phyloP scores from a whole-genome alignment of 345 rosid genomes.

The Anastatica hierochuntica region DNA sequence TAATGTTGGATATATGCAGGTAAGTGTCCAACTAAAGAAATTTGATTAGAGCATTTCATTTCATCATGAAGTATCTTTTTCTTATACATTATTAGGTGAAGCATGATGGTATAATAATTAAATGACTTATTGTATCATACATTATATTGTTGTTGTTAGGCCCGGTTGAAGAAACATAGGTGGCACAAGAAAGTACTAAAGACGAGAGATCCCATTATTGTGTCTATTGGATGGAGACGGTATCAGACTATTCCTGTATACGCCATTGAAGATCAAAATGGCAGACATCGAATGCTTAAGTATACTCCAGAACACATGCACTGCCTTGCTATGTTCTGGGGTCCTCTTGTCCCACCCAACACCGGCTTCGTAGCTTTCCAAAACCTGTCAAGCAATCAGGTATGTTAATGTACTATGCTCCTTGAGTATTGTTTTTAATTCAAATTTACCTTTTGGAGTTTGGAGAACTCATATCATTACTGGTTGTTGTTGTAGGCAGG shows the following conservation, averaged over 20 bases:
- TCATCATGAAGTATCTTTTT: neutral
- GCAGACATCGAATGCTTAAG: conserved; percentile 90
- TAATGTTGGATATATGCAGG: conserved; percentile 94
- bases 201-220: conserved; percentile 82
- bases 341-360: conserved; percentile 90
- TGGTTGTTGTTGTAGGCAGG: conserved; percentile 42
- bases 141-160: conserved; percentile 33
- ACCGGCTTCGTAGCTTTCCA: conserved; percentile 88
- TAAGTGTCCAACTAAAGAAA: conserved; percentile 22
- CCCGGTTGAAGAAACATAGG: conserved; percentile 75
- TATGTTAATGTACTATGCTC: conserved; percentile 14
- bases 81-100: neutral
- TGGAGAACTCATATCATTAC: too few relatives aligned
- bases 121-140: neutral
- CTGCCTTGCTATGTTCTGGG: conserved; percentile 95
- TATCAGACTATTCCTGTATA: conserved; percentile 80
- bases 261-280: conserved; percentile 76
- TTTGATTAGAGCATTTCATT: neutral
- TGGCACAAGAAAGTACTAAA: conserved; percentile 89
- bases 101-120: neutral
- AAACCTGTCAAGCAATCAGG: conserved; percentile 73
- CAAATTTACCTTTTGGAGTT: too few relatives aligned
- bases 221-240: conserved; percentile 94
- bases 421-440: too few relatives aligned
- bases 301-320: conserved; percentile 96